These are phyloP conservation scores for Erysimum cheiranthoides DNA, from an alignment of 345 rosid species.

Conservation along the genomic window DNA sequence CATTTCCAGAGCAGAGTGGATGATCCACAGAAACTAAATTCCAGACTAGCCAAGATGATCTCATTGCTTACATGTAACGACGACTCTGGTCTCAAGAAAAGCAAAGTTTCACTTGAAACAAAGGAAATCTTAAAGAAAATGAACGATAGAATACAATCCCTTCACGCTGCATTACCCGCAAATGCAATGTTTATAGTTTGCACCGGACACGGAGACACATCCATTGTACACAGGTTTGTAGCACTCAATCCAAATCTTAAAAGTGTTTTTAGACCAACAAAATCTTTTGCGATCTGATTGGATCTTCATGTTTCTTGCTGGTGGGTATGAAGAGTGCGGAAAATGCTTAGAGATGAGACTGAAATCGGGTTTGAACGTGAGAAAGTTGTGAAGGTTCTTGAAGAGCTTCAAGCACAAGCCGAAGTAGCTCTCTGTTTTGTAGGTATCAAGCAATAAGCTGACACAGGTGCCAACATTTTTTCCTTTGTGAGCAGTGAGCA, in stretches of 20 bases:
- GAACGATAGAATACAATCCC: slow-evolving; percentile 59
- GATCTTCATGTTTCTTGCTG: slow-evolving; percentile 24
- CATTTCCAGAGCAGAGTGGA: slow-evolving; percentile 69
- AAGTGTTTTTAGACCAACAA: background rate
- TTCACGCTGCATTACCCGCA: slow-evolving; percentile 66
- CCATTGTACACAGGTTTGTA: slow-evolving; percentile 74
- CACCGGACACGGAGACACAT: slow-evolving; percentile 97
- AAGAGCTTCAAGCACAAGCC: slow-evolving; percentile 95
- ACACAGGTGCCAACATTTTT: background rate
- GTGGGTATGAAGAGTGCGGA: slow-evolving; percentile 66
- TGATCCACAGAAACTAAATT: slow-evolving; percentile 64
- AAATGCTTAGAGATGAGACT: slow-evolving; percentile 64
- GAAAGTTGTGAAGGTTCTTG: slow-evolving; percentile 77
- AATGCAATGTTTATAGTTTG: slow-evolving; percentile 90
- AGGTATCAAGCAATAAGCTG: slow-evolving; percentile 64
- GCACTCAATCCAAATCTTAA: background rate
- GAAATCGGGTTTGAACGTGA: slow-evolving; percentile 62
- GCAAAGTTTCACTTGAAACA: slow-evolving; percentile 56
- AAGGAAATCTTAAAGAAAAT: slow-evolving; percentile 64
- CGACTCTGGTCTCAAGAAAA: slow-evolving; percentile 49
- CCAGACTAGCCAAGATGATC: slow-evolving; percentile 78
- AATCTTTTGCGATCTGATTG: slow-evolving; percentile 8
- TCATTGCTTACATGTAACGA: slow-evolving; percentile 76
- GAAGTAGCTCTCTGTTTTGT: slow-evolving; percentile 96
- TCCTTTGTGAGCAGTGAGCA: slow-evolving; percentile 17